Evolutionary conservation across 768 basidiomycete species (phyloP).

Genomic region (Boletellus ananas): DNA sequence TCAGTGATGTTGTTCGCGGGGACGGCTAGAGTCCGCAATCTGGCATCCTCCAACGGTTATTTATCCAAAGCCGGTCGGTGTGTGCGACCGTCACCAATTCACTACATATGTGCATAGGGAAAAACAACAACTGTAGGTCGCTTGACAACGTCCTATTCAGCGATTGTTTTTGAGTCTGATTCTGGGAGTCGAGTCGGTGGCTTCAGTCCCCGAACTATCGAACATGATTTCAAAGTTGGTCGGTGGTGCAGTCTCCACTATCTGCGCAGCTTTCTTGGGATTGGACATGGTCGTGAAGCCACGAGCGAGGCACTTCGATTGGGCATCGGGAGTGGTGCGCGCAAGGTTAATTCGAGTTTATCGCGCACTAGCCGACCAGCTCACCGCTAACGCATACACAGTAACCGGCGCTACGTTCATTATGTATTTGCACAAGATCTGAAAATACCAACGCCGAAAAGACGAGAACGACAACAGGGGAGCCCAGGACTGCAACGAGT

Average conservation of each 20-base stretch:
- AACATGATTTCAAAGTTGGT: constrained; percentile 3
- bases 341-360: too few species aligned
- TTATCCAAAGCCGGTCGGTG: too few species aligned
- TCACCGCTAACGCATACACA: too few species aligned
- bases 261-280: constrained; percentile 71
- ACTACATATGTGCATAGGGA: too few species aligned
- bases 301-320: constrained; percentile 67
- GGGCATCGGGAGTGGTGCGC: constrained; percentile 43
- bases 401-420: neutral
- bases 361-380: too few species aligned
- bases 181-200: constrained; percentile 5
- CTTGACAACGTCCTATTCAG: constrained; percentile 40
- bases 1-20: too few species aligned
- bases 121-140: too few species aligned
- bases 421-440: neutral
- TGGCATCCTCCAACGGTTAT: too few species aligned
- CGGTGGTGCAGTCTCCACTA: too few species aligned
- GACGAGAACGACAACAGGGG: neutral
- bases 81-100: too few species aligned
- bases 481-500: neutral
- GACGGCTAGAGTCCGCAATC: too few species aligned
- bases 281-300: constrained; percentile 82
- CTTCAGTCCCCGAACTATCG: constrained; percentile 6
- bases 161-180: constrained; percentile 28
- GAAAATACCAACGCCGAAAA: constrained; percentile 2